Conservation (phyloP, 257 asterid genomes). For the Solanum pennellii region DNA sequence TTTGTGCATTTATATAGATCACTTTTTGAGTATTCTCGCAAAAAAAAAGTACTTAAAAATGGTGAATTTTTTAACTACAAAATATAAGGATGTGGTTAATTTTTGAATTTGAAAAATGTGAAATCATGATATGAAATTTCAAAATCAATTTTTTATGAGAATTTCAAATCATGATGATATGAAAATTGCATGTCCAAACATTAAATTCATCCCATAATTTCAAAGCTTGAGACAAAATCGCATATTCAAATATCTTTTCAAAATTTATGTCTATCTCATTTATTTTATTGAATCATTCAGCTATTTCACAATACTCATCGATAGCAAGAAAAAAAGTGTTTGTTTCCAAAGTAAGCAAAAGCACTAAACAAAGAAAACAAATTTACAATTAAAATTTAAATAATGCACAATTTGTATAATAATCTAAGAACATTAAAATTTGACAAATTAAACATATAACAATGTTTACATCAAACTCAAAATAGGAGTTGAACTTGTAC, state of each 20-base stretch:
- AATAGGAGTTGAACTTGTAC: background rate
- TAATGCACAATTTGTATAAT: background rate
- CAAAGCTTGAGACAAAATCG: no score
- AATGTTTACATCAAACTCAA: background rate
- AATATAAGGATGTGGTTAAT: background rate
- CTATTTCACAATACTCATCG: background rate
- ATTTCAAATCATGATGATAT: background rate
- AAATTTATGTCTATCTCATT: no score
- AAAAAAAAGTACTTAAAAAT: no score
- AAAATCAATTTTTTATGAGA: no score
- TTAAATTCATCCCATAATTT: background rate
- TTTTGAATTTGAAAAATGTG: background rate
- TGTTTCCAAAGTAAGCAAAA: background rate
- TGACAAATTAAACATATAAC: background rate
- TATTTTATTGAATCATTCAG: no score
- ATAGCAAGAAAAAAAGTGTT: background rate
- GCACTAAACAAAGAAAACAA: background rate
- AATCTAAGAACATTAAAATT: background rate
- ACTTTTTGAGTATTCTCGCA: background rate
- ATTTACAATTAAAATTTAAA: background rate
- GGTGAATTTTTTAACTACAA: background rate
- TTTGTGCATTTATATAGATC: background rate
- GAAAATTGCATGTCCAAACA: background rate
- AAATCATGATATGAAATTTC: background rate
- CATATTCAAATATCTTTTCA: background rate